Evolutionary conservation across 176 grass and related monocot genomes (phyloP).

Genomic region (Thinopyrum elongatum): DNA sequence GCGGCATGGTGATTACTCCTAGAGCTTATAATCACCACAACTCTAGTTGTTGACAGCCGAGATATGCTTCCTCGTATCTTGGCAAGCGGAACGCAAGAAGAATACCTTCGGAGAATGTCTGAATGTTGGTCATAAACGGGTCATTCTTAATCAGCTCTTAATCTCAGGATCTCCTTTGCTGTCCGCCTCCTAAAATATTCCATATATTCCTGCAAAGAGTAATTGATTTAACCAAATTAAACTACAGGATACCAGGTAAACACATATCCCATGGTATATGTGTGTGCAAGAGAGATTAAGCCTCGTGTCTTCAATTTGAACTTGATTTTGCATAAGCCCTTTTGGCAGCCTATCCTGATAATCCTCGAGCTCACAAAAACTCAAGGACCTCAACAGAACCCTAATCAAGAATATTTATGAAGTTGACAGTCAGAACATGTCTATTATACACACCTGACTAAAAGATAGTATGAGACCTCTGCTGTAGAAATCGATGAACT

Average conservation of each 20-base stretch:
- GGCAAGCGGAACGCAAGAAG: neutral
- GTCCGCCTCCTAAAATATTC: slow-evolving; percentile 78
- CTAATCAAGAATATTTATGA: slow-evolving; percentile 6
- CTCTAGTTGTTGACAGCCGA: neutral
- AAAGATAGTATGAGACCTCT: slow-evolving; percentile 60
- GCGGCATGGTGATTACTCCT: neutral
- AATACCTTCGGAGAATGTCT: slow-evolving; percentile 21
- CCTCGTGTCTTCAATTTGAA: neutral
- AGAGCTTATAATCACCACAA: slow-evolving; percentile 12
- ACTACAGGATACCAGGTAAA: neutral
- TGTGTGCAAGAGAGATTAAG: neutral
- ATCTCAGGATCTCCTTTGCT: slow-evolving; percentile 73
- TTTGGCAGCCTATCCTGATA: neutral
- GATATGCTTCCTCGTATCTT: neutral
- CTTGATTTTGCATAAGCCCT: neutral
- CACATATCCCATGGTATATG: neutral
- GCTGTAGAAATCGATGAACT: slow-evolving; percentile 77
- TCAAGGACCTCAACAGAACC: neutral
- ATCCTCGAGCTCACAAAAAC: neutral
- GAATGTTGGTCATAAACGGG: neutral
- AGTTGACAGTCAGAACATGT: neutral
- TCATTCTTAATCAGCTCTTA: slow-evolving; percentile 59
- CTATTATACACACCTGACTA: slow-evolving; percentile 51
- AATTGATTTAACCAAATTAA: slow-evolving; percentile 16
- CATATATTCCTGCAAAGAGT: slow-evolving; percentile 67